Percentiles rank a stretch among this genome's conserved stretches.
These are phyloP conservation scores for Pythium pectinolyticum DNA, from an alignment of 352 stramenopile species.

Conservation along the genomic window DNA sequence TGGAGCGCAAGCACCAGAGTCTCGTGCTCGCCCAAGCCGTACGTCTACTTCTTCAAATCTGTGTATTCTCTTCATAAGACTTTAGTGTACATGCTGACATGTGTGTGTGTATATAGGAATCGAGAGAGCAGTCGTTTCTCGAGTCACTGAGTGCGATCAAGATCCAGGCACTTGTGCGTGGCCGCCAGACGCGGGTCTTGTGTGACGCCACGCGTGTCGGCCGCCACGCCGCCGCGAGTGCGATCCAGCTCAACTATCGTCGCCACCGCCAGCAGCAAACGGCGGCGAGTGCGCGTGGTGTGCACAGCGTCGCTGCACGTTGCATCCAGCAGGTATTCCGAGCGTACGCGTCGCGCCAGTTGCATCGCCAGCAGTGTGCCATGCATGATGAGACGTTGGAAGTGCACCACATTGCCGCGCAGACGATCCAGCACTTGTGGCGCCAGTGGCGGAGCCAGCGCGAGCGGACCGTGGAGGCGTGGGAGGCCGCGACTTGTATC, in stretches of 20 bases:
- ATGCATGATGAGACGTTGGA: slow-evolving; percentile 37
- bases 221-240: slow-evolving; percentile 38
- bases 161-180: slow-evolving; percentile 67
- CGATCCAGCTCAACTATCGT: slow-evolving; percentile 53
- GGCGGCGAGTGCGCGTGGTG: slow-evolving; percentile 25
- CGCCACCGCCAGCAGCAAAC: slow-evolving; percentile 16
- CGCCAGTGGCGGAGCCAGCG: slow-evolving; percentile 16
- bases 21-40: slow-evolving; percentile 49
- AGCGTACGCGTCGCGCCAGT: slow-evolving; percentile 23
- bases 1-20: slow-evolving; percentile 55
- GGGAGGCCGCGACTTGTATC: slow-evolving; percentile 70
- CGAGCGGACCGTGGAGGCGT: slow-evolving; percentile 36
- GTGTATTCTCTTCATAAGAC: not conserved
- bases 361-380: slow-evolving; percentile 28
- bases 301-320: slow-evolving; percentile 50
- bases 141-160: slow-evolving; percentile 50
- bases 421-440: slow-evolving; percentile 56
- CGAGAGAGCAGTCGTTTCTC: slow-evolving; percentile 44
- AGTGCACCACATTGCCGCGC: slow-evolving; percentile 57
- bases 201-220: slow-evolving; percentile 46
- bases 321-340: slow-evolving; percentile 53
- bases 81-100: not conserved
- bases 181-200: slow-evolving; percentile 53
- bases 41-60: slow-evolving; percentile 12
- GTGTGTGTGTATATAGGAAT: slow-evolving; percentile 24